Evolutionary conservation across 371 early-diverging fungal genomes (phyloP), one percentile per base, ranked within the genome.

Genomic region (Nematocida sp.): DNA sequence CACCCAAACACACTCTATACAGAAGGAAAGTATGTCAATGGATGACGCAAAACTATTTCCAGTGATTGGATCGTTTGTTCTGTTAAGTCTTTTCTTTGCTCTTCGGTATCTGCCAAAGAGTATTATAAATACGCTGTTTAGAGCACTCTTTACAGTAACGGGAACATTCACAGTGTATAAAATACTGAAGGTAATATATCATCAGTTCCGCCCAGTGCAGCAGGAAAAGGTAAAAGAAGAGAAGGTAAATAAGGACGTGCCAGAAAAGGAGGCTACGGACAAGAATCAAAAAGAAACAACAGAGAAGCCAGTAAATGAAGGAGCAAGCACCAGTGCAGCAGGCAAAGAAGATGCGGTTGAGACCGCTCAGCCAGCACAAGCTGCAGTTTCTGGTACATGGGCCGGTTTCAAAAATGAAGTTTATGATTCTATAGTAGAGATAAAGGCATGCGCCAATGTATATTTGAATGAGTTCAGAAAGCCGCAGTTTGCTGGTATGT

Each of bases 11-110:
- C 6, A 3, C 5, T 11, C 46, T 4, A 45, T 66, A 20, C 46
- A 62, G 62, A 74, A 62, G 50, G 74, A 74, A 47, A 56, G 33
- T 11, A 74, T 74, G 74, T 74, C 74, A 20, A 42, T 56, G 27
- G 57, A 66, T 13, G 74, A 74, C 39, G 74, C 74, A 55, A 74
- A 74, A 33, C 25, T 54, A 25, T 74, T 74, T 57, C 74, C 74
- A 3, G 40, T 74, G 5, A 20, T 74, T 13, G 74, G 66, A 55
- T 74, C 74, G 0, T 18, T 23, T 39, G 66, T 62, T 3, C 66
- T 74, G 13, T 2, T 74, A 9, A 54, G 74, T 40, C 45, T 74
- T 7, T 74, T 74, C 40, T 33, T 50, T 66, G 74, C 74, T 15
- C 25, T 74, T 40, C 62, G 62, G 44, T 64, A 64, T 44, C 45